A percentile compares a stretch with the other conserved stretches of the same genome.
These are phyloP conservation scores for slime mould (Dictyostelium discoideum) DNA, from an alignment of 78 protist genomes.

Conservation along the genomic window dicty_2.7 NC_007091.3:1195501-1196000, in stretches of 20 bases:
- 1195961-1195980: background rate
- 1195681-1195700: background rate
- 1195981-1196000: background rate
- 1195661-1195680: background rate
- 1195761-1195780: background rate
- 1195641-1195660: background rate
- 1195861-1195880: background rate
- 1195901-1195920: background rate
- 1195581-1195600: background rate
- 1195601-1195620: background rate
- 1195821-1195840: background rate
- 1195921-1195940: background rate
- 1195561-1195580: background rate
- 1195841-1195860: background rate
- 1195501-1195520: background rate
- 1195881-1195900: background rate
- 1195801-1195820: background rate
- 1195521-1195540: background rate
- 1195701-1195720: background rate
- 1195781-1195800: background rate
- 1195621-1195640: background rate
- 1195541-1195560: background rate
- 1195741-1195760: background rate
- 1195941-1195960: background rate
- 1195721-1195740: background rate